phyloP scores from a whole-genome alignment of 2,329 filamentous ascomycete genomes.

The Fusarium neocosmosporiellum region DNA sequence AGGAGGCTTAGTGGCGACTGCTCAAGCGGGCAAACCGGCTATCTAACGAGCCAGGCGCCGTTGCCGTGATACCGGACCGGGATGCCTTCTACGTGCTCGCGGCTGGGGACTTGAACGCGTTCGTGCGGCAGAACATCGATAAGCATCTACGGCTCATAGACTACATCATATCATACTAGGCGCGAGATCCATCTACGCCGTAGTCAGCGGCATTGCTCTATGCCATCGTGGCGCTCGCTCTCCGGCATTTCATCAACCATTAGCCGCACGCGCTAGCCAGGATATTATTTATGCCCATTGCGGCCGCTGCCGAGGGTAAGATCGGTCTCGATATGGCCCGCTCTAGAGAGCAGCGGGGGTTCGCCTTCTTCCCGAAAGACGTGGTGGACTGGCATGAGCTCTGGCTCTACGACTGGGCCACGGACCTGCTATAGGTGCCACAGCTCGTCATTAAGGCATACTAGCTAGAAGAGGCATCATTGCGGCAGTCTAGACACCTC shows the following conservation, averaged over 20 bases:
- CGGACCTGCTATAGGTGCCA: slow-evolving; percentile 4
- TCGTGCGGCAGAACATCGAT: background rate
- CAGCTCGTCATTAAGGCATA: slow-evolving; percentile 4
- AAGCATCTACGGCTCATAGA: slow-evolving; percentile 4
- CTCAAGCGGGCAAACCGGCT: background rate
- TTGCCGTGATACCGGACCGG: slow-evolving; percentile 1
- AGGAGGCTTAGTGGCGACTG: slow-evolving; percentile 5
- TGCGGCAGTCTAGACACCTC: slow-evolving; percentile 3
- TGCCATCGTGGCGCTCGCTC: background rate
- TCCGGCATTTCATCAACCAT: slow-evolving; percentile 4
- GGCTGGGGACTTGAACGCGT: background rate
- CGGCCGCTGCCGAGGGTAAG: slow-evolving; percentile 3
- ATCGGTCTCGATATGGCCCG: slow-evolving; percentile 6
- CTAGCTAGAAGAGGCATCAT: slow-evolving; percentile 2
- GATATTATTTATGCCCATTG: background rate
- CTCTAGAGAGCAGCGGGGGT: slow-evolving; percentile 7
- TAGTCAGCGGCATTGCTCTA: slow-evolving; percentile 1
- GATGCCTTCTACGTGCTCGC: slow-evolving; percentile 5
- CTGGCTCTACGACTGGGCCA: slow-evolving; percentile 4
- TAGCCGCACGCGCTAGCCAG: slow-evolving; percentile 1
- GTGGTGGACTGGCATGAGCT: slow-evolving; percentile 7
- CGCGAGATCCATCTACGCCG: background rate
- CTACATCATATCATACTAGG: slow-evolving; percentile 7
- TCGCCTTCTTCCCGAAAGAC: slow-evolving; percentile 9
- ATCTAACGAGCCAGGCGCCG: background rate